These are phyloP conservation scores for Wickerhamomyces bovis DNA, from an alignment of 805 yeast genomes.

Conservation along the genomic window DNA sequence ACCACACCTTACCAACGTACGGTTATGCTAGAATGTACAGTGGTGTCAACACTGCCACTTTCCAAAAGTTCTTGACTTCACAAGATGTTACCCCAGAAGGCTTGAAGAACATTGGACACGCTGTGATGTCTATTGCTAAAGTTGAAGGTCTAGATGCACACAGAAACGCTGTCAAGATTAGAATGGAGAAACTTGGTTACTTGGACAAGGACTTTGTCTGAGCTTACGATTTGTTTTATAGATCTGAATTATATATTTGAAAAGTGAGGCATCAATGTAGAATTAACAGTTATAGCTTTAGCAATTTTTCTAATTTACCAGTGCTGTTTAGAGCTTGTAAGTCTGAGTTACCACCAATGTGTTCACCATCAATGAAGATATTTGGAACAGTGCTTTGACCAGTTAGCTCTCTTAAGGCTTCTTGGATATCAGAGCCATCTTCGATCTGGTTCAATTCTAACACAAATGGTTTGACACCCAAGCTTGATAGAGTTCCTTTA, in stretches of 20 bases:
- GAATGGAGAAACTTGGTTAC: constrained; percentile 78
- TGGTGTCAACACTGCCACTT: constrained; percentile 94
- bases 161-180: constrained; percentile 91
- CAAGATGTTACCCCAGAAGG: constrained; percentile 89
- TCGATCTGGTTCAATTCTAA: constrained; percentile 42
- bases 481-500: constrained; percentile 30
- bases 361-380: constrained; percentile 83
- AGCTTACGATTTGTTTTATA: not conserved
- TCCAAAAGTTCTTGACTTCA: constrained; percentile 90
- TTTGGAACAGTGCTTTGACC: constrained; percentile 95
- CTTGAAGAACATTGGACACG: constrained; percentile 82
- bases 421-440: constrained; percentile 82
- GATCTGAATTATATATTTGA: not conserved
- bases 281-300: constrained; percentile 22
- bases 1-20: constrained; percentile 97
- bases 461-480: constrained; percentile 40
- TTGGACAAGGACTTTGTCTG: constrained; percentile 29
- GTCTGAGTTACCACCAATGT: constrained; percentile 93
- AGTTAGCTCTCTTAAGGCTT: constrained; percentile 66
- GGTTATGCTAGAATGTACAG: constrained; percentile 97
- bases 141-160: constrained; percentile 98
- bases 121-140: constrained; percentile 92
- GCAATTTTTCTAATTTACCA: constrained; percentile 48
- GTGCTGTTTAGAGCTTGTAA: constrained; percentile 61
- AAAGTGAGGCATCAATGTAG: not conserved